Evolutionary conservation across 2,329 filamentous ascomycete genomes (phyloP).

Genomic region (Cordyceps farinosa): DNA sequence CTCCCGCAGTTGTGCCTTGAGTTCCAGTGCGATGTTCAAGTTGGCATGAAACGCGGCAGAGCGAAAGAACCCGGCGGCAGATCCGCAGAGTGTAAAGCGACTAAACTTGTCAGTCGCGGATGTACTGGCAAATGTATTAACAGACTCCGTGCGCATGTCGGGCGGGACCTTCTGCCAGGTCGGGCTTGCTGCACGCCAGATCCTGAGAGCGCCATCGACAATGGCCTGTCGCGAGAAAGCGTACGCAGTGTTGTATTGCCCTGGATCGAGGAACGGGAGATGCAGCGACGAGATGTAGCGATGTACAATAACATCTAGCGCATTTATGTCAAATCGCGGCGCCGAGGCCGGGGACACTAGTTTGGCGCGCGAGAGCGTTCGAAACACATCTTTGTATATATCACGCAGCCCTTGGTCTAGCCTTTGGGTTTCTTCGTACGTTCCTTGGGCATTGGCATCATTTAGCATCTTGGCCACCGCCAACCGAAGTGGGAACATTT

Average conservation of each 20-base stretch:
- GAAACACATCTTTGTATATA: conserved; percentile 40
- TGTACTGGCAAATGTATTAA: conserved; percentile 11
- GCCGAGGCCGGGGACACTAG: conserved; percentile 35
- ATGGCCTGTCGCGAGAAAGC: conserved; percentile 49
- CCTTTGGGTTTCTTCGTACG: conserved; percentile 43
- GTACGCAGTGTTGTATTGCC: conserved; percentile 41
- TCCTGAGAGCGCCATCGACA: conserved; percentile 45
- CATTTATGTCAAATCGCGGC: conserved; percentile 30
- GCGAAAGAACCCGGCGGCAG: conserved; percentile 41
- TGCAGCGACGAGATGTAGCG: conserved; percentile 56
- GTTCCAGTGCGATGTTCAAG: conserved; percentile 38
- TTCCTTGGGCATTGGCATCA: conserved; percentile 31
- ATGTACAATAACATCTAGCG: conserved; percentile 49
- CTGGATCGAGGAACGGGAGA: conserved; percentile 44
- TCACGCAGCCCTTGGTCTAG: conserved; percentile 41
- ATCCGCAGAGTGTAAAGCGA: conserved; percentile 34
- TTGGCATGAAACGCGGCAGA: conserved; percentile 32
- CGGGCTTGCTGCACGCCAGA: conserved; percentile 40
- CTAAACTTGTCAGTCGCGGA: neutral
- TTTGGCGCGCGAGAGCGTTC: conserved; percentile 26
- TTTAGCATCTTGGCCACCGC: conserved; percentile 43
- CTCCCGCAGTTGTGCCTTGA: conserved; percentile 39
- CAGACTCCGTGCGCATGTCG: neutral
- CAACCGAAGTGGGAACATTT: conserved; percentile 42
- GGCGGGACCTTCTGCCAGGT: neutral